phyloP scores from a whole-genome alignment of 148 eudicot genomes.

The Arbutus unedo region DNA sequence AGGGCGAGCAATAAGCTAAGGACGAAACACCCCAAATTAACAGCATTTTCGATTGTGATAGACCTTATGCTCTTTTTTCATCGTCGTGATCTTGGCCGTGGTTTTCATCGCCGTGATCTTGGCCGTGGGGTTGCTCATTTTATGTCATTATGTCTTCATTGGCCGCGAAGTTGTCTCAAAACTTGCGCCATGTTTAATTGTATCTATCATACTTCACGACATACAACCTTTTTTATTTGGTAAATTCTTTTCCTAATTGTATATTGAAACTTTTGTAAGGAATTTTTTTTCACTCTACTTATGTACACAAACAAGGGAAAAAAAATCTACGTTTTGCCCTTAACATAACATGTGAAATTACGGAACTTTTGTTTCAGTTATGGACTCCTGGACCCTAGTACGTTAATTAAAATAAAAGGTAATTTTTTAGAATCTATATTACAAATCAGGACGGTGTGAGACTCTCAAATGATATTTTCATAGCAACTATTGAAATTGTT shows the following conservation, averaged over 20 bases:
- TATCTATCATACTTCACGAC: conserved; percentile 46
- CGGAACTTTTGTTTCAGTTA: too few species aligned
- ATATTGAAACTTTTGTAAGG: background rate
- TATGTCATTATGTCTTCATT: conserved; percentile 54
- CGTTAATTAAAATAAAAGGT: too few species aligned
- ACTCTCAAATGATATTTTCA: too few species aligned
- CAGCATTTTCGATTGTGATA: conserved; percentile 47
- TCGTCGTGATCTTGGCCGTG: conserved; percentile 29
- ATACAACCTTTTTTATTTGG: conserved; percentile 41
- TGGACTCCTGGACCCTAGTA: too few species aligned
- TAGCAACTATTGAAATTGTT: too few species aligned
- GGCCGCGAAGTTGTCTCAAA: conserved; percentile 44
- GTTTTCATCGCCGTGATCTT: conserved; percentile 25
- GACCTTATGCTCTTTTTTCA: conserved; percentile 29
- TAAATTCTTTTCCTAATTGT: background rate
- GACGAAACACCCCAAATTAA: conserved; percentile 53
- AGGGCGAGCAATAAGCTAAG: conserved; percentile 69
- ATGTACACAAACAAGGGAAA: too few species aligned
- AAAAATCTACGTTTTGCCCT: too few species aligned
- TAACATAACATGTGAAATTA: too few species aligned
- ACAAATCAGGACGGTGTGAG: too few species aligned
- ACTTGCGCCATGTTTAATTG: conserved; percentile 45
- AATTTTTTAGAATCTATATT: too few species aligned
- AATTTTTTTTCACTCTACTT: background rate
- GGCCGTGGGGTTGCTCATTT: conserved; percentile 32